Percentiles rank a stretch among this genome's conserved stretches.
Evolutionary conservation across 345 rosid genomes (phyloP).

Genomic region (Aurinia saxatilis): DNA sequence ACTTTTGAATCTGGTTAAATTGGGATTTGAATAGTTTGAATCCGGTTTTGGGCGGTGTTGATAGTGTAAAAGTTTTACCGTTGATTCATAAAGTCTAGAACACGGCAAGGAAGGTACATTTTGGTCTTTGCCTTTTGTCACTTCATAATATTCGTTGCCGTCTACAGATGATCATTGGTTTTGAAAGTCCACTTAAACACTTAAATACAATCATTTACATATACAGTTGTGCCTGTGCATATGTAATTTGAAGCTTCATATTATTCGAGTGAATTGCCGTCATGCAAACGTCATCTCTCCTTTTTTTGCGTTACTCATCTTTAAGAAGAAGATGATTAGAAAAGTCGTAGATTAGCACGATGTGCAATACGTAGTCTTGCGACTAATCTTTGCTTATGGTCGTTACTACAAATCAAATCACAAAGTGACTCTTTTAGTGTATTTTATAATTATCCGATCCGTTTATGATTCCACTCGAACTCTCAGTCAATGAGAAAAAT

Average conservation of each 20-base stretch:
- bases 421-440: background rate
- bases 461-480: background rate
- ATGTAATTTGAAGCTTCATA: too few species aligned
- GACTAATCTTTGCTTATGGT: too few species aligned
- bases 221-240: too few species aligned
- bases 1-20: background rate
- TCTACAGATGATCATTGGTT: slow-evolving; percentile 6
- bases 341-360: too few species aligned
- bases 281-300: background rate
- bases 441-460: background rate
- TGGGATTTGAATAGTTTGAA: background rate
- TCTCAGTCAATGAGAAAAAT: background rate
- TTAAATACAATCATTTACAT: background rate
- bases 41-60: slow-evolving; percentile 10
- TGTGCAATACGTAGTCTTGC: too few species aligned
- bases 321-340: too few species aligned
- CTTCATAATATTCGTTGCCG: slow-evolving; percentile 1
- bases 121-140: slow-evolving; percentile 17
- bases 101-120: slow-evolving; percentile 14
- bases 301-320: too few species aligned
- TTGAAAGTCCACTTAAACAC: background rate
- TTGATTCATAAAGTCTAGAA: slow-evolving; percentile 14
- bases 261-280: too few species aligned
- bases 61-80: slow-evolving; percentile 6
- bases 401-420: background rate